Conservation (phyloP, 495 filamentous ascomycete genomes). For the Hypoxylon fragiforme region DNA sequence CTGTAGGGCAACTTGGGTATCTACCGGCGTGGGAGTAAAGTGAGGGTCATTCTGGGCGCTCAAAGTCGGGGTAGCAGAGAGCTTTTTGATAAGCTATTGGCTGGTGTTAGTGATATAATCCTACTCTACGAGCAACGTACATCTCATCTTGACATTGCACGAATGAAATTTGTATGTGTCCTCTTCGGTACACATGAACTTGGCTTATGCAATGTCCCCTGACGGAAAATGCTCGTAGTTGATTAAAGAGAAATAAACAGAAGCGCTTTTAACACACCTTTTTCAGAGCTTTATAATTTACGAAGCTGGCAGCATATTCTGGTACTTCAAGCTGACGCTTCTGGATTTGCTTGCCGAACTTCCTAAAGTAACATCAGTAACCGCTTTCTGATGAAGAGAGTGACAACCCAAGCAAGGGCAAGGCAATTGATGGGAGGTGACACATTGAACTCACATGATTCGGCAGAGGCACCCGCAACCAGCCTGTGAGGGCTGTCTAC, state of each 20-base stretch:
- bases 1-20: constrained; percentile 89
- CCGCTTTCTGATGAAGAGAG: constrained; percentile 1
- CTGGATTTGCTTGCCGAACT: constrained; percentile 99
- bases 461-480: constrained; percentile 29
- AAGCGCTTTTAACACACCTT: constrained; percentile 63
- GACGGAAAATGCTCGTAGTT: constrained; percentile 3
- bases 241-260: constrained; percentile 5
- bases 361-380: constrained; percentile 60
- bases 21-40: constrained; percentile 50
- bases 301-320: constrained; percentile 98
- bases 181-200: constrained; percentile 1
- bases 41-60: constrained; percentile 68
- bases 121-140: constrained; percentile 20
- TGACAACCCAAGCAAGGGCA: neutral
- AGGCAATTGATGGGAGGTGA: neutral
- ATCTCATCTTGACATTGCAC: constrained; percentile 19
- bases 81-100: constrained; percentile 92
- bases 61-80: constrained; percentile 85
- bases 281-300: constrained; percentile 98
- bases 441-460: constrained; percentile 38
- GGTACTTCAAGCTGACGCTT: constrained; percentile 98
- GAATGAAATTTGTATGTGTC: constrained; percentile 8
- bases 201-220: neutral
- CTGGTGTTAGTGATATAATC: constrained; percentile 38
- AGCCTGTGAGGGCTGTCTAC: constrained; percentile 31